phyloP scores from a whole-genome alignment of 1,139 yeast species.

The Scheffersomyces lignicola region DNA sequence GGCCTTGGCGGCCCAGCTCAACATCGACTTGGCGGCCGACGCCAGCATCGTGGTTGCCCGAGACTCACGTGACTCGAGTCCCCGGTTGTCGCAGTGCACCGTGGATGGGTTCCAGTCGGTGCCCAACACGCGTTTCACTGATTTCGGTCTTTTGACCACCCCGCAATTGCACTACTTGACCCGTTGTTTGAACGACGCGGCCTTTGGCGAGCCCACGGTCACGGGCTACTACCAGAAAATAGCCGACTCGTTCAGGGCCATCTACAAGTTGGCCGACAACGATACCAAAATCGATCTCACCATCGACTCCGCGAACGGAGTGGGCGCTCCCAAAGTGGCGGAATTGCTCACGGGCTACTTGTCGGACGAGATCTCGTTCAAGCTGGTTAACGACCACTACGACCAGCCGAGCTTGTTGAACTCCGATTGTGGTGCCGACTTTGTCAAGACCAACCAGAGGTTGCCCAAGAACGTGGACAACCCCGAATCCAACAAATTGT shows the following conservation, averaged over 20 bases:
- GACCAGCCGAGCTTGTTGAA: slow-evolving; percentile 62
- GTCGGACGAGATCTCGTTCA: slow-evolving; percentile 37
- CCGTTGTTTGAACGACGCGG: slow-evolving; percentile 61
- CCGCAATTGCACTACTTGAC: slow-evolving; percentile 94
- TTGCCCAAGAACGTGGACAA: slow-evolving; percentile 62
- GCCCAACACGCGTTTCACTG: slow-evolving; percentile 44
- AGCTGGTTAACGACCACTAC: slow-evolving; percentile 62
- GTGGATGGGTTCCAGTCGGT: slow-evolving; percentile 62
- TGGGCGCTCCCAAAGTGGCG: slow-evolving; percentile 79
- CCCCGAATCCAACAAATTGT: slow-evolving; percentile 46
- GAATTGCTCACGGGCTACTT: slow-evolving; percentile 48
- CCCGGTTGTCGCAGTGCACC: slow-evolving; percentile 60
- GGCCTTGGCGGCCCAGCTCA: slow-evolving; percentile 29
- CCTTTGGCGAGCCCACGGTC: slow-evolving; percentile 66
- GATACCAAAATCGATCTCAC: slow-evolving; percentile 46
- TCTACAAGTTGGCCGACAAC: slow-evolving; percentile 22
- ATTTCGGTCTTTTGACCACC: slow-evolving; percentile 79
- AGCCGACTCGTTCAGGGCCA: slow-evolving; percentile 37
- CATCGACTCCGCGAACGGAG: slow-evolving; percentile 92
- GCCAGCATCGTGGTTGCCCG: slow-evolving; percentile 58
- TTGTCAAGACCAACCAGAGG: slow-evolving; percentile 82
- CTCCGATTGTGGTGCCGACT: slow-evolving; percentile 91
- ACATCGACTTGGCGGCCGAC: slow-evolving; percentile 37
- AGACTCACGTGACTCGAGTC: slow-evolving; percentile 81
- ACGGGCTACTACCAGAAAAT: slow-evolving; percentile 72